phyloP scores from a whole-genome alignment of 345 rosid species.

The Populus ilicifolia region DNA sequence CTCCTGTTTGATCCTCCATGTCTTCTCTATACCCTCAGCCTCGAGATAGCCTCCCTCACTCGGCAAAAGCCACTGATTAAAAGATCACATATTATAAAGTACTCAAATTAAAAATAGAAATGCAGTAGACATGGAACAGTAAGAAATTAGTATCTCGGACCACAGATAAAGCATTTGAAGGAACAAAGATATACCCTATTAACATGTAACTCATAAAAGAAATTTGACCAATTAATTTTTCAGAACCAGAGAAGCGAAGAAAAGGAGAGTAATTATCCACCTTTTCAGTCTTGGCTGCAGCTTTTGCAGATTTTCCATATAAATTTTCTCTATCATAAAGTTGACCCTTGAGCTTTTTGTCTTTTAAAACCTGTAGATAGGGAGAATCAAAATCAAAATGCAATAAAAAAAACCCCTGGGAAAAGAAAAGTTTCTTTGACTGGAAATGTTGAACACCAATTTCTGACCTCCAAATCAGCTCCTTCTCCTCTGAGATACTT shows the following conservation, averaged over 20 bases:
- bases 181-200: not conserved
- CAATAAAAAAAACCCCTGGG: not conserved
- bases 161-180: not conserved
- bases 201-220: not conserved
- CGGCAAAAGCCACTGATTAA: slow-evolving; percentile 78
- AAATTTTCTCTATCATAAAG: slow-evolving; percentile 61
- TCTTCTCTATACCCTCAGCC: slow-evolving; percentile 82
- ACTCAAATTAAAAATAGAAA: not conserved
- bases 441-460: not conserved
- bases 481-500: slow-evolving; percentile 73
- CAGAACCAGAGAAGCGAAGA: not conserved
- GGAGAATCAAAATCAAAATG: not conserved
- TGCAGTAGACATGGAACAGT: not conserved
- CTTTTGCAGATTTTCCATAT: slow-evolving; percentile 61
- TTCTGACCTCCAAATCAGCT: slow-evolving; percentile 61
- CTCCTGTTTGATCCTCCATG: slow-evolving; percentile 73
- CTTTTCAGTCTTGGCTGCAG: slow-evolving; percentile 86
- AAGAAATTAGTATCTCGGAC: not conserved
- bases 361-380: slow-evolving; percentile 43
- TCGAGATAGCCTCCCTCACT: slow-evolving; percentile 79
- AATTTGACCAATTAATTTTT: not conserved
- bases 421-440: not conserved
- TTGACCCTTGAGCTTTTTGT: slow-evolving; percentile 71
- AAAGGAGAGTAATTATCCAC: slow-evolving; percentile 26
- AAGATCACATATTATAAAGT: slow-evolving; percentile 7